These are phyloP conservation scores for Tetrahymena borealis DNA, from an alignment of 73 alveolate genomes.

Conservation along the genomic window DNA sequence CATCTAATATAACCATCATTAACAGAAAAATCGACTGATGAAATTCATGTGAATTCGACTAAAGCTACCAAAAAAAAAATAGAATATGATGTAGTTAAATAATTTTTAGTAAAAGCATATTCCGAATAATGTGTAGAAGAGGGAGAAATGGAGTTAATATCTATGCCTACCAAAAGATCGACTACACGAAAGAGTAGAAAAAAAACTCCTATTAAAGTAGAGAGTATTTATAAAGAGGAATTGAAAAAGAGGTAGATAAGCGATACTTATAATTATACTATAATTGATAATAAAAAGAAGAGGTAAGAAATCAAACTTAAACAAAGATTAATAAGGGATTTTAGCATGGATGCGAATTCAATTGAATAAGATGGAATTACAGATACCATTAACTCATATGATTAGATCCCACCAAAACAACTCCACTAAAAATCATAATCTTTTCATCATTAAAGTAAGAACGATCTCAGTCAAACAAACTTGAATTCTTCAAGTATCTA, in stretches of 20 bases:
- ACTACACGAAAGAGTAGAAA: neutral
- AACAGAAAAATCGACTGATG: neutral
- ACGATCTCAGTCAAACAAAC: neutral
- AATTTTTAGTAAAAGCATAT: neutral
- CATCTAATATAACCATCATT: neutral
- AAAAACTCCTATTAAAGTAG: neutral
- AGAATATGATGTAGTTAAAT: neutral
- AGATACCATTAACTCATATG: neutral
- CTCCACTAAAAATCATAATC: neutral
- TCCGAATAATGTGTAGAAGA: neutral
- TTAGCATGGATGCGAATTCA: neutral
- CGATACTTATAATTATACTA: neutral
- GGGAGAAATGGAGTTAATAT: neutral
- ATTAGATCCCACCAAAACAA: neutral
- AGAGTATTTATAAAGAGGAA: neutral
- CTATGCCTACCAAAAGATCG: neutral
- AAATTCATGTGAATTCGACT: neutral
- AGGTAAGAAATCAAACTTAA: neutral
- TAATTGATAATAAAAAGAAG: neutral
- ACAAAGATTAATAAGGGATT: neutral
- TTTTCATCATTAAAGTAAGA: neutral
- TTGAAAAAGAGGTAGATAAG: neutral
- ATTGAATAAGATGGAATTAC: neutral
- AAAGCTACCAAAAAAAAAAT: neutral
- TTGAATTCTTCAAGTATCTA: neutral